Evolutionary conservation across 1,139 yeast species (phyloP).

Genomic region (Dujonia santamariae): DNA sequence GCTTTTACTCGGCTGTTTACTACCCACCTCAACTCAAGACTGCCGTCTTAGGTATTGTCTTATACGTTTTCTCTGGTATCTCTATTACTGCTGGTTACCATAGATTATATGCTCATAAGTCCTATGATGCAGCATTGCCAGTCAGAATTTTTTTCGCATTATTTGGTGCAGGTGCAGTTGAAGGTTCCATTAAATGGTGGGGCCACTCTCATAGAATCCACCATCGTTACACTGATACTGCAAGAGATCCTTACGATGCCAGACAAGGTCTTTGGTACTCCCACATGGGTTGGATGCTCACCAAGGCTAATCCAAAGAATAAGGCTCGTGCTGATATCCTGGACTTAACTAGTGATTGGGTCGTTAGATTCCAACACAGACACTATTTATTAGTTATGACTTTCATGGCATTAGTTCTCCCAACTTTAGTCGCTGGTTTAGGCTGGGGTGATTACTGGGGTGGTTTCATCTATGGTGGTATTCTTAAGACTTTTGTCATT

Average conservation of each 20-base stretch:
- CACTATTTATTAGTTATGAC: conserved; percentile 75
- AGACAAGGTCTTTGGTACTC: conserved; percentile 94
- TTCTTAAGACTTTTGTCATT: conserved; percentile 75
- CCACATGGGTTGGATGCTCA: conserved; percentile 97
- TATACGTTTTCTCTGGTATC: conserved; percentile 73
- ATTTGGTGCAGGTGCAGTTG: conserved; percentile 92
- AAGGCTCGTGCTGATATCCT: conserved; percentile 96
- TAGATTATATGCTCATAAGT: conserved; percentile 75
- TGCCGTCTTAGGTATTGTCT: conserved; percentile 51
- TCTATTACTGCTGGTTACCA: conserved; percentile 91
- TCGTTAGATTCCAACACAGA: conserved; percentile 90
- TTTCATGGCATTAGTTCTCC: conserved; percentile 66
- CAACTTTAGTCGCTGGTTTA: conserved; percentile 72
- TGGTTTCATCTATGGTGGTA: conserved; percentile 89
- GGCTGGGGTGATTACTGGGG: conserved; percentile 91
- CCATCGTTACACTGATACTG: conserved; percentile 95
- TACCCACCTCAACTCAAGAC: conserved; percentile 62
- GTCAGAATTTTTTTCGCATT: conserved; percentile 71
- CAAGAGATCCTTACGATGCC: conserved; percentile 97
- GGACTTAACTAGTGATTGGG: conserved; percentile 86
- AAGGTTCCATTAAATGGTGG: conserved; percentile 99
- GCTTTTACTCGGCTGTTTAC: conserved; percentile 48
- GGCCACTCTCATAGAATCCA: conserved; percentile 95
- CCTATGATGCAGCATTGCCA: conserved; percentile 75
- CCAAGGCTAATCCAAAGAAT: conserved; percentile 88